These are phyloP conservation scores for Monosporascus sp. DNA, from an alignment of 2,329 filamentous ascomycete genomes.

Conservation along the genomic window DNA sequence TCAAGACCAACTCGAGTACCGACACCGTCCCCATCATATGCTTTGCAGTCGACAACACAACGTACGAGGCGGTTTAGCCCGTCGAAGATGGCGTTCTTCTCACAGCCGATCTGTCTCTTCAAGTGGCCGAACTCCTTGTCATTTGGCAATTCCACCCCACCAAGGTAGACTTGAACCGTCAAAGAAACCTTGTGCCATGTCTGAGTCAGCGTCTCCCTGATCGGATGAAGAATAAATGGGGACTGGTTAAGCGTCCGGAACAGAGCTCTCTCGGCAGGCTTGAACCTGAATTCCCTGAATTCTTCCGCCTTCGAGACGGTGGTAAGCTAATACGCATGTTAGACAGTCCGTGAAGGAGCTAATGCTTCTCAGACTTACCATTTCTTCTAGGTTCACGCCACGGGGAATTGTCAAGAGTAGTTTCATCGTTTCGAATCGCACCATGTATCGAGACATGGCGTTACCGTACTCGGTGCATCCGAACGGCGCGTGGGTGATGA, in stretches of 20 bases:
- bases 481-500: conserved; percentile 51
- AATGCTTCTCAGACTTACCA: conserved; percentile 46
- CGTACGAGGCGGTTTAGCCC: conserved; percentile 65
- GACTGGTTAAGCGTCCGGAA: conserved; percentile 71
- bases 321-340: conserved; percentile 48
- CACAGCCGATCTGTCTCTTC: conserved; percentile 51
- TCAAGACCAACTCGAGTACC: conserved; percentile 67
- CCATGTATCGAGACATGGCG: conserved; percentile 78
- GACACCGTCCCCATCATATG: conserved; percentile 55
- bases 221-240: conserved; percentile 61
- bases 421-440: conserved; percentile 77
- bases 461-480: conserved; percentile 67
- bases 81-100: conserved; percentile 61
- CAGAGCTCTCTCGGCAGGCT: conserved; percentile 60
- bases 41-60: conserved; percentile 71
- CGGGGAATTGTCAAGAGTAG: conserved; percentile 57
- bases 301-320: conserved; percentile 63
- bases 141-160: conserved; percentile 57
- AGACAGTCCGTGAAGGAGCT: not conserved
- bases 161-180: conserved; percentile 70
- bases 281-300: conserved; percentile 68
- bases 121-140: conserved; percentile 52
- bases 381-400: conserved; percentile 57
- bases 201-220: conserved; percentile 61
- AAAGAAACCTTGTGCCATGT: conserved; percentile 72